phyloP scores from a whole-genome alignment of 2,329 filamentous ascomycete genomes.

The Aspergillus sp. region DNA sequence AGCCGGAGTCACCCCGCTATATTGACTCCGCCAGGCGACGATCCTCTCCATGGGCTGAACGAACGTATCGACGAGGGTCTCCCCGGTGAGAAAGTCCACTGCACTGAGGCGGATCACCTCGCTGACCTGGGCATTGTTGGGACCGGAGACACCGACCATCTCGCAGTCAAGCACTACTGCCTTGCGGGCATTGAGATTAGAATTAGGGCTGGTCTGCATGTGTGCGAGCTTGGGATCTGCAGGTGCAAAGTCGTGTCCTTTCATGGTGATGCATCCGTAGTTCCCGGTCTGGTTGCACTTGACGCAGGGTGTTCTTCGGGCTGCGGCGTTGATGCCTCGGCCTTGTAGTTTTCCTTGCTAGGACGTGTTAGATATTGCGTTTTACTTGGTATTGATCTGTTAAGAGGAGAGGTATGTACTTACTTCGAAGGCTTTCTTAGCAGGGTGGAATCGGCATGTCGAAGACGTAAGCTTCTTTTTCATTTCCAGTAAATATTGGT shows the following conservation, averaged over 20 bases:
- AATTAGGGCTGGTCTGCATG: neutral
- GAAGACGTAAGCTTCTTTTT: neutral
- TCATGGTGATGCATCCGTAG: neutral
- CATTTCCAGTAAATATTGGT: neutral
- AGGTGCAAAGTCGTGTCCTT: neutral
- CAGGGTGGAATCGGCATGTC: neutral
- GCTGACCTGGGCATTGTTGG: neutral
- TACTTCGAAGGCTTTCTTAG: neutral
- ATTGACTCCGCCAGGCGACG: neutral
- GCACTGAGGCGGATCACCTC: neutral
- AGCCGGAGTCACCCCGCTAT: neutral
- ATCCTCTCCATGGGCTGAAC: neutral
- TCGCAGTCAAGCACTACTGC: slow-evolving; percentile 5
- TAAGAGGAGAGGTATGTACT: neutral
- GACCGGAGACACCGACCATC: neutral
- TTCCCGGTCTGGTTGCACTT: neutral
- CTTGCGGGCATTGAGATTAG: neutral
- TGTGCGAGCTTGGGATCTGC: neutral
- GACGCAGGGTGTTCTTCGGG: neutral
- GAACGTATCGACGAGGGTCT: neutral
- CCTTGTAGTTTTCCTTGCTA: neutral
- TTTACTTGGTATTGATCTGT: too few relatives aligned
- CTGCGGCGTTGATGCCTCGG: neutral
- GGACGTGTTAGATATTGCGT: too few relatives aligned
- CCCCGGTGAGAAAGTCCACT: neutral